Evolutionary conservation across 345 rosid species (phyloP).

Genomic region (Syzygium jambos): DNA sequence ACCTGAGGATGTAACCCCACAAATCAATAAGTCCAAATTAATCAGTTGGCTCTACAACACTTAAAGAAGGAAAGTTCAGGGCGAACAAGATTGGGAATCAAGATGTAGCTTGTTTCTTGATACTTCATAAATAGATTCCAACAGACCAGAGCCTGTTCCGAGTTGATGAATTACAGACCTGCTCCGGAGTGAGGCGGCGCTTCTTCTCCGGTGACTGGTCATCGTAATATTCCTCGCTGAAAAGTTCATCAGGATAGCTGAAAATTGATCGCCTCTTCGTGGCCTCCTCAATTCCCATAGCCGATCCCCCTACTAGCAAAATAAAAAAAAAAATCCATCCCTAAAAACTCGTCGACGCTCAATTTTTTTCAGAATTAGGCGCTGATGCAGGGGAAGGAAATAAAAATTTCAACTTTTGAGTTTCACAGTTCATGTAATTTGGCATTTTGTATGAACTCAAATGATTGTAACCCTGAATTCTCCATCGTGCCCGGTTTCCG

Average conservation of each 20-base stretch:
- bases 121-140: not conserved
- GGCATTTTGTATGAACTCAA: not conserved
- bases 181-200: slow-evolving; percentile 74
- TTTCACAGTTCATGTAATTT: not conserved
- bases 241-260: slow-evolving; percentile 55
- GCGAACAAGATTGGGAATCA: not conserved
- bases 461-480: not conserved
- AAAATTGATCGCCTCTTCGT: slow-evolving; percentile 65
- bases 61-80: not conserved
- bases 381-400: not conserved
- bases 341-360: not conserved
- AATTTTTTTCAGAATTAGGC: not conserved
- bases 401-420: not conserved
- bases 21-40: not conserved
- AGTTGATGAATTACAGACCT: slow-evolving; percentile 26
- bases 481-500: not conserved
- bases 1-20: not conserved
- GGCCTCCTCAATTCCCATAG: slow-evolving; percentile 50
- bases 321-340: not conserved
- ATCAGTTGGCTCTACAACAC: not conserved
- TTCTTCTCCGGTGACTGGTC: slow-evolving; percentile 79
- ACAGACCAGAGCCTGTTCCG: not conserved
- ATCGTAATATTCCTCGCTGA: slow-evolving; percentile 66
- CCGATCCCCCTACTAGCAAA: slow-evolving; percentile 38
- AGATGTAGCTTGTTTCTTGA: not conserved